Evolutionary conservation across 2,329 filamentous ascomycete genomes (phyloP).

Genomic region (Fusarium bulbicola): DNA sequence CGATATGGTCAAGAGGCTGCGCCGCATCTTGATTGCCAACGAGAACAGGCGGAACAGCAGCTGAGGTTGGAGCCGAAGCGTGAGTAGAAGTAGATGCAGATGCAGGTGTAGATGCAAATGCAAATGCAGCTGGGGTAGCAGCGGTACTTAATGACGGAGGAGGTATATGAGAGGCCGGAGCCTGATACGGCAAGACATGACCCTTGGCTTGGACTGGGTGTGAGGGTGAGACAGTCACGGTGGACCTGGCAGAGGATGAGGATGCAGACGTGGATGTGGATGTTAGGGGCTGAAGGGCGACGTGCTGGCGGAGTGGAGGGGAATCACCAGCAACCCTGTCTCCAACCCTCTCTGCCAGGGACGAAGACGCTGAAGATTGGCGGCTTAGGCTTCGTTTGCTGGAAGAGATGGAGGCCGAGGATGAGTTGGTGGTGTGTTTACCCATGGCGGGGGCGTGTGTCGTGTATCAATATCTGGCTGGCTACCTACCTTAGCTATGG

Average conservation of each 20-base stretch:
- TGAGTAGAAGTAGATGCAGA: slow-evolving; percentile 6
- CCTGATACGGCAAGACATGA: slow-evolving; percentile 41
- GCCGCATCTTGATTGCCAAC: slow-evolving; percentile 16
- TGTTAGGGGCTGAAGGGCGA: slow-evolving; percentile 47
- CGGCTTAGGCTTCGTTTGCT: slow-evolving; percentile 36
- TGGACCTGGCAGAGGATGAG: slow-evolving; percentile 38
- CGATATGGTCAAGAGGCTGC: slow-evolving; percentile 11
- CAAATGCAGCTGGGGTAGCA: slow-evolving; percentile 24
- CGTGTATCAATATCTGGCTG: slow-evolving; percentile 5
- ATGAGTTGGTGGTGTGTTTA: slow-evolving; percentile 32
- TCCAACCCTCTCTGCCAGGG: slow-evolving; percentile 27
- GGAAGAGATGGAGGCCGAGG: slow-evolving; percentile 19
- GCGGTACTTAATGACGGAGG: slow-evolving; percentile 34
- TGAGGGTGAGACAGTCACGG: slow-evolving; percentile 42
- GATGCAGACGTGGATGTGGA: slow-evolving; percentile 36
- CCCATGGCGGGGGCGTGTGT: slow-evolving; percentile 41
- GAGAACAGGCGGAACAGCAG: neutral
- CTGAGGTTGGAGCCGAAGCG: neutral
- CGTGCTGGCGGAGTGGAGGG: slow-evolving; percentile 41
- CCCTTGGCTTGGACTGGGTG: slow-evolving; percentile 35
- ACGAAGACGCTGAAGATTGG: slow-evolving; percentile 37
- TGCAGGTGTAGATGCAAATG: slow-evolving; percentile 16
- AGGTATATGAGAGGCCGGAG: slow-evolving; percentile 38
- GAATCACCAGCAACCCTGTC: slow-evolving; percentile 43
- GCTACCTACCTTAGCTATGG: neutral